These are phyloP conservation scores for Talaromyces liani DNA, from an alignment of 495 filamentous ascomycete species.

Conservation along the genomic window DNA sequence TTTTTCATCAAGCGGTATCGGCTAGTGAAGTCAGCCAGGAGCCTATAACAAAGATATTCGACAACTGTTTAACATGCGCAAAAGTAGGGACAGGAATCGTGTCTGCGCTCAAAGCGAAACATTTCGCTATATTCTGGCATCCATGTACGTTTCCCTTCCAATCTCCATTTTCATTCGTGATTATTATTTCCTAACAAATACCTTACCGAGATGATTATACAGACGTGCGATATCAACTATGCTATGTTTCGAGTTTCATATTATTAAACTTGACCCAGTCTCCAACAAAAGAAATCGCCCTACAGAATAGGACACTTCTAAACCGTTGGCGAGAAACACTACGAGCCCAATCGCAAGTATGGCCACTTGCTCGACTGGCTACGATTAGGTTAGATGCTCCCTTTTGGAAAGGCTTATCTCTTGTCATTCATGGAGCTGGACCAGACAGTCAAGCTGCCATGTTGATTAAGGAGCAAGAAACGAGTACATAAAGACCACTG, in stretches of 20 bases:
- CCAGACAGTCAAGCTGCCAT: not conserved
- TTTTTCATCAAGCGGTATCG: not conserved
- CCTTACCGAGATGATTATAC: not conserved
- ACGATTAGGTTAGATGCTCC: not conserved
- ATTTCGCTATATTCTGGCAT: not conserved
- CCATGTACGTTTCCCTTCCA: not conserved
- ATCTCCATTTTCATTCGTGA: no score
- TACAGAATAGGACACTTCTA: not conserved
- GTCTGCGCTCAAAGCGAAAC: not conserved
- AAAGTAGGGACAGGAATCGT: not conserved
- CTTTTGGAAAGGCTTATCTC: not conserved
- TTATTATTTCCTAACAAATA: no score
- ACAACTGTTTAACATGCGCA: not conserved
- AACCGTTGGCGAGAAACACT: not conserved
- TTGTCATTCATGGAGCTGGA: not conserved
- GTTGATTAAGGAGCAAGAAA: not conserved
- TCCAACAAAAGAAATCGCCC: not conserved
- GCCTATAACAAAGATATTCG: not conserved
- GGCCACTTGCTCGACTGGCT: not conserved
- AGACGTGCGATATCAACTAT: not conserved
- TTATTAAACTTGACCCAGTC: not conserved
- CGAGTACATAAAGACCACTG: not conserved
- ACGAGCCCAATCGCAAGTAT: not conserved
- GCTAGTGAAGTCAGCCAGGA: not conserved
- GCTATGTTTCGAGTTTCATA: not conserved